These are phyloP conservation scores for Xylaria nigripes DNA, from an alignment of 495 filamentous ascomycete genomes.

Conservation along the genomic window DNA sequence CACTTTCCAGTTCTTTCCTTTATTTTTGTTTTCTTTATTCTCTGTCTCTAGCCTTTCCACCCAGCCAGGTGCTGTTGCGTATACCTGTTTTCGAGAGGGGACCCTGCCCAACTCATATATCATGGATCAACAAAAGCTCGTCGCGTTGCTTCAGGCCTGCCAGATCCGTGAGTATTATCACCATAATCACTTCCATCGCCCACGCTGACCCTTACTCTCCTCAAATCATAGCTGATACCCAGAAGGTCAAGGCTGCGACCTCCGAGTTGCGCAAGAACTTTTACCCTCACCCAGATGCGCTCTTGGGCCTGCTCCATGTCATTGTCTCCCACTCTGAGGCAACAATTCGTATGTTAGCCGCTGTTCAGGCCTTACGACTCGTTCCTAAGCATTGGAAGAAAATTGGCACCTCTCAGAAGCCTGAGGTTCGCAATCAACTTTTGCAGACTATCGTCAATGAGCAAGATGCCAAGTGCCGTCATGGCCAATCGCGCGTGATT, in stretches of 20 bases:
- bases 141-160: conserved; percentile 65
- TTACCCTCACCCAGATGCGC: conserved; percentile 75
- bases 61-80: conserved; percentile 2
- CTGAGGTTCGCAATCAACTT: conserved; percentile 68
- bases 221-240: conserved; percentile 55
- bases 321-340: conserved; percentile 63
- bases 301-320: conserved; percentile 77
- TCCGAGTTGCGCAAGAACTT: conserved; percentile 80
- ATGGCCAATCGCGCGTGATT: conserved; percentile 81
- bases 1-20: background rate
- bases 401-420: conserved; percentile 49
- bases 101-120: background rate
- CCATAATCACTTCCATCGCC: conserved; percentile 1
- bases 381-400: conserved; percentile 85
- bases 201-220: conserved; percentile 6
- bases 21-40: background rate
- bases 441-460: conserved; percentile 76
- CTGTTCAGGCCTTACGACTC: conserved; percentile 74
- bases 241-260: conserved; percentile 82
- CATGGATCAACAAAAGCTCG: conserved; percentile 70
- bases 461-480: conserved; percentile 62
- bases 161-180: conserved; percentile 55
- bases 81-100: background rate
- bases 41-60: background rate
- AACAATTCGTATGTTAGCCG: conserved; percentile 76